These are phyloP conservation scores for Amylostereum areolatum DNA, from an alignment of 1,284 basidiomycete genomes.

Conservation along the genomic window DNA sequence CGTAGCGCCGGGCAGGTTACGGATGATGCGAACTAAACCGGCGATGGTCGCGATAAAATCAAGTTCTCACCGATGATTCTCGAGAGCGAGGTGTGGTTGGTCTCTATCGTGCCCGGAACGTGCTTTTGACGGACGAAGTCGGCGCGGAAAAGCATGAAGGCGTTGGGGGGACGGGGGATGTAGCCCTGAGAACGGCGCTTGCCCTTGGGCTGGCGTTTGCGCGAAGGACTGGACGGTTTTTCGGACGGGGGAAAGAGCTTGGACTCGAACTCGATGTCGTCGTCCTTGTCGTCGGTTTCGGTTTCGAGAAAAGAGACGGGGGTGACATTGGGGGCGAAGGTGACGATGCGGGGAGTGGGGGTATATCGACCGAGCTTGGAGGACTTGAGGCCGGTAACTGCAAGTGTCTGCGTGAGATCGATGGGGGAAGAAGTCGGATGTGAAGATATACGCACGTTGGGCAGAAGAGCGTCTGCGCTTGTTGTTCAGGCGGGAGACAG, in stretches of 20 bases:
- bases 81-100: conserved; percentile 72
- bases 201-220: conserved; percentile 41
- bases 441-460: not conserved
- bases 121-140: conserved; percentile 80
- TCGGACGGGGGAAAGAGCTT: conserved; percentile 29
- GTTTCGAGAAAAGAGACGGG: conserved; percentile 53
- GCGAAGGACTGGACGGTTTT: conserved; percentile 22
- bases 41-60: not conserved
- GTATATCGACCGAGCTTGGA: conserved; percentile 48
- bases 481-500: not conserved
- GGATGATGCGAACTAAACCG: no score
- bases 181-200: conserved; percentile 64
- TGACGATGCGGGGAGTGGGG: conserved; percentile 45
- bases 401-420: conserved; percentile 3
- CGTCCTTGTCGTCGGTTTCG: conserved; percentile 27
- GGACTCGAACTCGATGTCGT: conserved; percentile 20
- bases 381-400: conserved; percentile 41
- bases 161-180: conserved; percentile 86
- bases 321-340: conserved; percentile 69
- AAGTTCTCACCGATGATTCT: conserved; percentile 59
- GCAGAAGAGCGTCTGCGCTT: not conserved
- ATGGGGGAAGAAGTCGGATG: not conserved
- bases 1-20: no score
- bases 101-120: conserved; percentile 79
- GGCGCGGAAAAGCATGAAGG: conserved; percentile 91